Base-by-base conservation (phyloP, 352 stramenopile species). In the Pythium folliculosum region DNA sequence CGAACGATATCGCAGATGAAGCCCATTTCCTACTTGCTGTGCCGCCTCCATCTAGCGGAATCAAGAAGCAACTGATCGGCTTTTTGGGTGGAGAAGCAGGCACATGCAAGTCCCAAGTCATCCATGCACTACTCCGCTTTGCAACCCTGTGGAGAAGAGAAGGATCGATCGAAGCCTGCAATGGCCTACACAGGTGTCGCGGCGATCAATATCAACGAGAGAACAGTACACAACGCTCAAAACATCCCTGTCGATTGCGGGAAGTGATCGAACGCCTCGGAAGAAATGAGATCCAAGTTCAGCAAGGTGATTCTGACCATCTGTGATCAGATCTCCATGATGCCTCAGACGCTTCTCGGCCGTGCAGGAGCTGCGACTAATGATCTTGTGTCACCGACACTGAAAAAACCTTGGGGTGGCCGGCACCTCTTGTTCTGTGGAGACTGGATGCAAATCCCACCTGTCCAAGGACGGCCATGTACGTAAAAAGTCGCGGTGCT, bases 241-340 rank as follows among this genome's bases (percentile, higher is more conserved):
- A 72, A 74, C 47, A 53, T 72, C 0, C 54, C 47, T n/a, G 16
- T 78, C 0, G 58, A 56, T 21, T 54, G 32, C 0, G 38, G 51
- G 0, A 53, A 73, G 17, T 13, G 44, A 17, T 63, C 51, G 21
- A 16, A 55, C 9, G 61, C 62, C 7, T 68, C 55, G 1, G 23
- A 32, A 4, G 61, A 72, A 7, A 78, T 78, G 64, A 70, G 60
- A 27, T 2, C 21, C 1, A 37, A 37, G 6, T 76, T 72, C 32
- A 50, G 6, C 9, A 32, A 40, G 19, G 72, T 71, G 0, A 38
- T 73, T 0, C 37, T 78, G 1, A 70, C 72, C 2, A 61, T 73
- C 22, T 43, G 60, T 8, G 65, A 78, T 8, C 65, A 78, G 44
- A 68, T 76, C 5, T 74, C 69, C 0, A 76, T 78, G 40, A 65